Evolutionary conservation across 2,329 filamentous ascomycete genomes (phyloP), one percentile per base, ranked within the genome.

Genomic region (Curvularia eragrostidis): DNA sequence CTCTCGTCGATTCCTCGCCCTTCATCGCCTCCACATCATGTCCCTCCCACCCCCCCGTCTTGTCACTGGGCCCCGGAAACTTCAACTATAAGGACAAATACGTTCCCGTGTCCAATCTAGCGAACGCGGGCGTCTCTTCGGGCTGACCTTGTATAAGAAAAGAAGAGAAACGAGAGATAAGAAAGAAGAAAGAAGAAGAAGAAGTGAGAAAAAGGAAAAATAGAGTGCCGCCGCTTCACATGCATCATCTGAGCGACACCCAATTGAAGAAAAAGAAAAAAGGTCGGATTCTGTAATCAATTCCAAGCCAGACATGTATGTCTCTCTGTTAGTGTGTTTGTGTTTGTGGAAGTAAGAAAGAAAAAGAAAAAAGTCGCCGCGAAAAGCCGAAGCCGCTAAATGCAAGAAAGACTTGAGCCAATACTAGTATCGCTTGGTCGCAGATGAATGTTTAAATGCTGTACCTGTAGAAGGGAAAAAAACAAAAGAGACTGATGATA

Each of bases 381-480:
- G 24, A 26, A 44, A 38, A 46, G 41, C 50, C 30, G 15, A 13
- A 38, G 50, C 21, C n/a, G 28, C 50, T 39, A 53, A 24, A 53
- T 53, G 50, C 50, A 30, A 52, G 30, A 9, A 44, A 9, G 30
- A 19, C 15, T 21, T 38, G 42, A 47, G 42, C 23, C 50, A 19
- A 18, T n/a, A 46, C 41, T 0, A n/a, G n/a, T 38, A 39, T 28
- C 6, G 26, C 43, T 28, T 19, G 42, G 3, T 30, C 15, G 30
- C 24, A 34, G 32, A 46, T 46, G 32, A 43, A 52, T 26, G 32
- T 46, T 53, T 30, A 3, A 26, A 30, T 52, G 50, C n/a, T 42
- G 32, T 52, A 46, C 50, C 42, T 46, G 47, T 28, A 38, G 47
- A 49, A 49, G 38, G n/a, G 10, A 10, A 46, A 32, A 49, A 46